A percentile compares a stretch with the other conserved stretches of the same genome.
These are phyloP conservation scores for Drechslerella dactyloides DNA, from an alignment of 2,329 filamentous ascomycete genomes.

Conservation along the genomic window DNA sequence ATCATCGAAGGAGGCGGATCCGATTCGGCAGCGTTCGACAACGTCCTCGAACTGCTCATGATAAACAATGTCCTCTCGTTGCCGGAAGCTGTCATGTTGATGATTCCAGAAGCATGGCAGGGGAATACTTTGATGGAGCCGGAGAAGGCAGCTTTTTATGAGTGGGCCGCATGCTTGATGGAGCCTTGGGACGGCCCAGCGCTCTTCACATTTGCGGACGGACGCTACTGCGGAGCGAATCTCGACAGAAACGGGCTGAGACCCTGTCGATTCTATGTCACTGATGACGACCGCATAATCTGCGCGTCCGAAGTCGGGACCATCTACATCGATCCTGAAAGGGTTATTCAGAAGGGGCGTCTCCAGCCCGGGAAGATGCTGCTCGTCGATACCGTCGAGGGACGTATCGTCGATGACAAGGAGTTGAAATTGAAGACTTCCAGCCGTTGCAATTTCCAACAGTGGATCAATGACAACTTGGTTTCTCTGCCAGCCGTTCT, in stretches of 20 bases:
- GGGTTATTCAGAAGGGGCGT: conserved; percentile 88
- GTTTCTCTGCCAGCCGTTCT: conserved; percentile 79
- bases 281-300: conserved; percentile 95
- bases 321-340: conserved; percentile 87
- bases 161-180: conserved; percentile 99
- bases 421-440: conserved; percentile 89
- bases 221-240: conserved; percentile 95
- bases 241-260: conserved; percentile 93
- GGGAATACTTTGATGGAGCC: conserved; percentile 91
- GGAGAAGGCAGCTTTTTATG: conserved; percentile 95
- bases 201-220: conserved; percentile 95
- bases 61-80: conserved; percentile 96
- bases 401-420: conserved; percentile 90
- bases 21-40: conserved; percentile 96
- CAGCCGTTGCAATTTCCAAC: conserved; percentile 82
- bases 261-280: conserved; percentile 95
- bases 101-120: conserved; percentile 98
- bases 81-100: conserved; percentile 96
- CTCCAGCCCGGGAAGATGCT: conserved; percentile 95
- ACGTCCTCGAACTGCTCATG: conserved; percentile 88
- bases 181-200: conserved; percentile 98
- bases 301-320: conserved; percentile 96
- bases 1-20: conserved; percentile 96
- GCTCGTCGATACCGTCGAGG: conserved; percentile 86
- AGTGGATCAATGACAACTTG: conserved; percentile 86